phyloP scores from a whole-genome alignment of 768 basidiomycete genomes.

The Psilocybe azurescens region DNA sequence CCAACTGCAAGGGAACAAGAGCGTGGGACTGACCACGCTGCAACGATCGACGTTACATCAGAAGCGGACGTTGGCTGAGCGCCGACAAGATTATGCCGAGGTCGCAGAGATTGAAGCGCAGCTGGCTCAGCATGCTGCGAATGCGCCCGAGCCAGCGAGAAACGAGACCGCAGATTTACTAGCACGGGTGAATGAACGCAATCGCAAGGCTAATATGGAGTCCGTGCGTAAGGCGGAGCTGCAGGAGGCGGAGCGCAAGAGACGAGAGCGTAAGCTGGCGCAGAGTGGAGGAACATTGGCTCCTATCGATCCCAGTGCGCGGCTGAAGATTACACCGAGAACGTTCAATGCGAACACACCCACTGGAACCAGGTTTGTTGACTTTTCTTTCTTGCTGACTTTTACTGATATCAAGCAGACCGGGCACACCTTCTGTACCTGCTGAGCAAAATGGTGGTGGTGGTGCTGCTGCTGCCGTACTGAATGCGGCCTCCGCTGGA shows the following conservation, averaged over 20 bases:
- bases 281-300: constrained; percentile 38
- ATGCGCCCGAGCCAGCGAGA: constrained; percentile 21
- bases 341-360: constrained; percentile 55
- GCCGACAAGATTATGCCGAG: constrained; percentile 73
- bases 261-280: constrained; percentile 66
- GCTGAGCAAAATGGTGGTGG: constrained; percentile 6
- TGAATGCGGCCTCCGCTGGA: constrained; percentile 15
- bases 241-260: constrained; percentile 69
- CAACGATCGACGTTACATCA: constrained; percentile 74
- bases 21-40: constrained; percentile 46
- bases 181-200: constrained; percentile 87
- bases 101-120: constrained; percentile 65
- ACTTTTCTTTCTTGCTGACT: constrained; percentile 11
- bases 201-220: constrained; percentile 84
- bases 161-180: constrained; percentile 53
- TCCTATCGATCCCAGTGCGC: constrained; percentile 66
- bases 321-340: constrained; percentile 69
- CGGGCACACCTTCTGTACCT: constrained; percentile 51
- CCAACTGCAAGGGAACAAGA: constrained; percentile 37
- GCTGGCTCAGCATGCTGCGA: constrained; percentile 48
- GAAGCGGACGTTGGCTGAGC: constrained; percentile 73
- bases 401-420: constrained; percentile 29
- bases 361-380: constrained; percentile 63
- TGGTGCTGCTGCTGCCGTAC: neutral
- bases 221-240: constrained; percentile 79